Base-by-base conservation (phyloP, 805 yeast species). In the Wickerhamiella nectarea region DNA sequence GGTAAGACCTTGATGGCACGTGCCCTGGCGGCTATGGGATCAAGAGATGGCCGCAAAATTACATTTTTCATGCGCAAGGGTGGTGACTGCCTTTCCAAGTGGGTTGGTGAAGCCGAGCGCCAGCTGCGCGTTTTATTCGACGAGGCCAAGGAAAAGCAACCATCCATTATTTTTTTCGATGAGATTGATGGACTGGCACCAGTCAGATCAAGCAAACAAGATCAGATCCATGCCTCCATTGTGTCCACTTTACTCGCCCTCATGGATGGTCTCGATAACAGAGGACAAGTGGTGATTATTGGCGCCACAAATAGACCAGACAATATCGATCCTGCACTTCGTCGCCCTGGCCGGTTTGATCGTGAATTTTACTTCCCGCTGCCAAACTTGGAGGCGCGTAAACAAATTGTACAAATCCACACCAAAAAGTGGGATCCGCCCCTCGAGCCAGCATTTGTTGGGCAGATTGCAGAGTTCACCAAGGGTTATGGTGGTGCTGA, bases 31-130 rank as follows among this genome's bases (percentile, higher is more conserved):
- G 91, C 97, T 0, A 82, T 94, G 51, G 86, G 95, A 54, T 82
- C 95, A 0, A 75, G 93, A 0, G 78, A 82, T 14, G 31, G 78
- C 11, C 69, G 80, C 48, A 89, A 91, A 52, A 86, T 91, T 46
- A 86, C 98, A 0, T 91, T 91, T 56, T 91, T 86, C 63, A 91
- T 91, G 98, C 68, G 99, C 49, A 91, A 91, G 59, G 99, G 98
- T 50, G 97, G 98, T 0, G 98, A 91, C 60, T 82, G 94, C 57
- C 66, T 91, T 53, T 83, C 95, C 36, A 91, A 91, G 65, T 91
- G 98, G 98, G 97, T 91, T 3, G 98, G 98, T 55, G 98, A 91
- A 62, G 97, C 97, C 5, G 98, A 91, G 63, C 71, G 98, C 51
- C 97, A 91, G 60, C 67, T 91, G 48, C 67, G 98, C 47, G 66